phyloP scores from a whole-genome alignment of 129 eudicot species.

The Lactuca saligna region DNA sequence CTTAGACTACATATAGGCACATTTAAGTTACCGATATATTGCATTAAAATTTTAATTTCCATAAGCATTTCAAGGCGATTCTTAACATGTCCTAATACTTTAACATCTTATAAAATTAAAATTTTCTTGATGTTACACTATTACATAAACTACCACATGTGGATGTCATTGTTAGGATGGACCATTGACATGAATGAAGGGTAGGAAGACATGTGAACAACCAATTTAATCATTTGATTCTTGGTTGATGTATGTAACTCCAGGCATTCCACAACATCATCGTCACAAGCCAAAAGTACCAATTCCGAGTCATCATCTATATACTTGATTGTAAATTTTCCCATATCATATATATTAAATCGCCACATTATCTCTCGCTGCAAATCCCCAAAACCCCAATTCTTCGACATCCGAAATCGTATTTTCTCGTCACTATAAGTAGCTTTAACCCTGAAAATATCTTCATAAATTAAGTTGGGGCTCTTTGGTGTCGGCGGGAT shows the following conservation, averaged over 20 bases:
- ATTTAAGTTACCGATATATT: too few relatives aligned
- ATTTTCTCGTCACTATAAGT: conserved; percentile 50
- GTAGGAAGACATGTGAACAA: conserved; percentile 24
- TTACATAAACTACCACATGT: conserved; percentile 19
- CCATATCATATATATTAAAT: conserved; percentile 36
- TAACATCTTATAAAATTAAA: too few relatives aligned
- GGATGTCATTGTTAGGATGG: conserved; percentile 10
- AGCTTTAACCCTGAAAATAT: conserved; percentile 44
- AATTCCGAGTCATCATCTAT: conserved; percentile 65
- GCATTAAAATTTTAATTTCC: too few relatives aligned
- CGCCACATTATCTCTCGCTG: conserved; percentile 46
- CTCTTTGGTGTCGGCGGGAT: conserved; percentile 24
- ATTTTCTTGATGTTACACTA: too few relatives aligned
- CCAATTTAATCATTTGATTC: conserved; percentile 45
- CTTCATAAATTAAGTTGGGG: neutral
- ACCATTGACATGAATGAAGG: conserved; percentile 25
- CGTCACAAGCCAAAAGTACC: conserved; percentile 64
- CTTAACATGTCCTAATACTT: too few relatives aligned
- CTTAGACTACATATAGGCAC: too few relatives aligned
- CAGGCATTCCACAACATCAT: conserved; percentile 66
- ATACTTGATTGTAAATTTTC: conserved; percentile 41
- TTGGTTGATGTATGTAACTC: conserved; percentile 47
- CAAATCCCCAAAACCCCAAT: conserved; percentile 43
- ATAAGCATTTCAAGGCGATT: too few relatives aligned
- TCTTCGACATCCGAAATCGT: conserved; percentile 40